phyloP scores from a whole-genome alignment of 2,329 filamentous ascomycete species.

The Monilinia laxa region DNA sequence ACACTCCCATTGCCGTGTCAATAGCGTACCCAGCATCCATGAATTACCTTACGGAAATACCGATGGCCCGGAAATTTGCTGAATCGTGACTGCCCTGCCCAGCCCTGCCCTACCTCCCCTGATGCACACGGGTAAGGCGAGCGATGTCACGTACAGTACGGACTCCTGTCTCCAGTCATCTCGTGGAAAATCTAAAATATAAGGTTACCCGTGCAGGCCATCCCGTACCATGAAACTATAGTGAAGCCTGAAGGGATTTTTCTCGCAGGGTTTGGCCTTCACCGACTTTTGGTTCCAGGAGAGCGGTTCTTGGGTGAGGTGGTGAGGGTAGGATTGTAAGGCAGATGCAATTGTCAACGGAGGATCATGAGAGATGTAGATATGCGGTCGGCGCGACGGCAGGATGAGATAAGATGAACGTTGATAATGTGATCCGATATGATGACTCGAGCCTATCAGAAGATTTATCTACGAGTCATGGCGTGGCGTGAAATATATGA shows the following conservation, averaged over 20 bases:
- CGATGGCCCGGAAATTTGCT: slow-evolving; percentile 2
- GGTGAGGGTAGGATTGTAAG: background rate
- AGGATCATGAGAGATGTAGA: background rate
- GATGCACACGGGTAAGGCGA: slow-evolving; percentile 1
- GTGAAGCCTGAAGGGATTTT: no score
- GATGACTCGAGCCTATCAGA: background rate
- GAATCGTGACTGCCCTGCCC: background rate
- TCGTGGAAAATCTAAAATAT: no score
- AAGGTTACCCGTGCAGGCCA: no score
- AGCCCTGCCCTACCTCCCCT: background rate
- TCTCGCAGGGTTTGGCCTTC: background rate
- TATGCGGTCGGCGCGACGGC: background rate
- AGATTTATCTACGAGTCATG: background rate
- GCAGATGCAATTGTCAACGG: background rate
- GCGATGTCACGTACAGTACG: background rate
- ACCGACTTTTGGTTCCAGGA: slow-evolving; percentile 22
- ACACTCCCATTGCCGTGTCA: no score
- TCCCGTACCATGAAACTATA: background rate
- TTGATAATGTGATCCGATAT: background rate
- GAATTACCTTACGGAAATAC: background rate
- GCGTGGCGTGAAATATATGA: background rate
- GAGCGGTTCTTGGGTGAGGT: slow-evolving; percentile 11
- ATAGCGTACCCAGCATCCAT: no score
- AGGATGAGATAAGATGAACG: background rate
- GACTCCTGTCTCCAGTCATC: background rate